Base-by-base conservation (phyloP, 257 asterid genomes). In the Jasminum sambac region DNA sequence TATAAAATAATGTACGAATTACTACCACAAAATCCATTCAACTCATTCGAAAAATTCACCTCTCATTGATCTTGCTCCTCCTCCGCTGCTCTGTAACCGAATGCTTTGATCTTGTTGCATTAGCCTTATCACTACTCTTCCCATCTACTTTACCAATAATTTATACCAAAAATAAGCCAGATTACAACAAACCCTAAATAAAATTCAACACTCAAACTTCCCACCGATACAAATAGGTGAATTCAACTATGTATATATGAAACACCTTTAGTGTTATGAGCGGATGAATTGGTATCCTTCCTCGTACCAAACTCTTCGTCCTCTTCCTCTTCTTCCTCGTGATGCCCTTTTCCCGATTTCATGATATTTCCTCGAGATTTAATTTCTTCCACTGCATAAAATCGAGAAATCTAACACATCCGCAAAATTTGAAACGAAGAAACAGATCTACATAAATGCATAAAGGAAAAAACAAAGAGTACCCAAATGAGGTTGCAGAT, bases 331-430 rank as follows among this genome's bases (percentile, higher is more conserved):
- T 92, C 95, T 57, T 90, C 98, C 68, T 83, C 95, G 46, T 80
- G 83, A 76, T 82, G 90, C 73, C 80, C 79, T 79, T 87, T 92
- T 26, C 88, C 97, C 57, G 97, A 80, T 83, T 89, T 88, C 98
- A 92, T 80, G 16, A 0, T 64, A 23, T 10, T 63, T 43, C n/a
- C 40, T 48, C 76, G 74, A 81, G 64, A 84, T 73, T 71, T 41
- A 68, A 21, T 63, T 42, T 69, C 71, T 63, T 67, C 60, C n/a
- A 50, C 85, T 75, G 83, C 77, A 64, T 46, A 72, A 78, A 76
- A 78, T 41, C 57, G 48, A 70, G 67, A 42, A 77, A 72, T 76
- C 72, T 43, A 72, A 71, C 67, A 77, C 62, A 66, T 82, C 80
- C 78, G 62, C 70, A 61, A 66, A 69, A 76, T 69, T 69, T 60